Evolutionary conservation across 495 filamentous ascomycete species (phyloP), one percentile per base, ranked within the genome.

Genomic region (Aspergillus coremiiformis): DNA sequence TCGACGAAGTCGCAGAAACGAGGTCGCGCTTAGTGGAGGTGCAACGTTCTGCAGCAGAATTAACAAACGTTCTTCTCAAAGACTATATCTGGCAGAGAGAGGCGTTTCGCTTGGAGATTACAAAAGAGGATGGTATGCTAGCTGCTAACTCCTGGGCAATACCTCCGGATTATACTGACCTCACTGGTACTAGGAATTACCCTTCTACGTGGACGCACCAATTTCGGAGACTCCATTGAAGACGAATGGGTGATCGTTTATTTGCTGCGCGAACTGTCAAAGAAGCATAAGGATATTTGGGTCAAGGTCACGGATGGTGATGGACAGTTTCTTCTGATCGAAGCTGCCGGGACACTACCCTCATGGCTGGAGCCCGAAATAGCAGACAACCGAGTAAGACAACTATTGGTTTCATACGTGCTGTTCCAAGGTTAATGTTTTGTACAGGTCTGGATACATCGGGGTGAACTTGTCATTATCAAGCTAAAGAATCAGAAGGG

Each of bases 231-330:
- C 67, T 90, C 89, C 3, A 83, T 96, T 7, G 93, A 95, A 60
- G 93, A 98, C 62, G 94, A 97, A 72, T 98, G 93, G 93, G 79
- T 96, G 2, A 83, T 96, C 47, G 90, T 96, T 22, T 95, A 91
- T 66, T 66, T 97, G 10, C 78, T 98, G n/a, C 82, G 86, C 30
- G 85, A 90, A 60, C 68, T 96, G 52, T 91, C 83, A 61, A 85
- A 75, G 58, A 67, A 79, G 49, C 89, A 86, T 55, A 74, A 78
- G 47, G 78, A 87, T 49, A 71, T 91, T 7, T 97, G 92, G 93
- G 77, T 90, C 35, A 80, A 84, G 43, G 79, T 95, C 5, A 80
- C 76, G 54, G 93, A 98, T 66, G 83, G 82, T 21, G 94, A 97
- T 71, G 93, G 93, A 53, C 89, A 98, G 61, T 98, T 98, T 59